Evolutionary conservation across 2,329 filamentous ascomycete genomes (phyloP), one percentile per base, ranked within the genome.

Genomic region (Pseudogymnoascus sp.): DNA sequence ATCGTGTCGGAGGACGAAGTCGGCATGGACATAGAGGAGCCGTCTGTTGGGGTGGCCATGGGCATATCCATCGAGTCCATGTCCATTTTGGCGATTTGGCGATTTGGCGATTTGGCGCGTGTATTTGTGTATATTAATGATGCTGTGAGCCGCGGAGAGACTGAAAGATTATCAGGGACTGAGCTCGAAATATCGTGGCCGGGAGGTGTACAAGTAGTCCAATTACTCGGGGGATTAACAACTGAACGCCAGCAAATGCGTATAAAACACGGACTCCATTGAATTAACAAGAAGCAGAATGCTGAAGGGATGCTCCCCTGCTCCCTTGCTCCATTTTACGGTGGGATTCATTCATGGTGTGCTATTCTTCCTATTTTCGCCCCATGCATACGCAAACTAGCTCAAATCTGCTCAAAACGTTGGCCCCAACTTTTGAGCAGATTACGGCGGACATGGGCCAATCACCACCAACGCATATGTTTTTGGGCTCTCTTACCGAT

Each of bases 41-140:
- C 25, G 58, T 25, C 37, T 43, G 58, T 60, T n/a, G 58, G 47
- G 22, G 11, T 41, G 16, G 58, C 18, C 59, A 60, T 60, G 12
- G 59, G 12, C 39, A 54, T 60, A n/a, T 16, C 35, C 35, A 28
- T 39, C 39, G 16, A n/a, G 35, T 8, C 32, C 57, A 20, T 38
- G n/a, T 28, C 18, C 25, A 30, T 39, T 35, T 18, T 14, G 57
- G 9, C 8, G 14, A 30, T 58, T 7, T 37, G 30, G 28, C 32
- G 16, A 16, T 34, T 14, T 35, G 28, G 11, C 35, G 20, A 41
- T 59, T 59, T 37, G 20, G 57, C 57, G 32, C n/a, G 34, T 59
- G 39, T 38, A 38, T 38, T 14, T 39, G 32, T 11, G 57, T 30
- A 18, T 18, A 20, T 39, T 39, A 18, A 39, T 39, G 14, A 39